Evolutionary conservation across 2,329 filamentous ascomycete genomes (phyloP).

Genomic region (Stachybotrys chartarum): DNA sequence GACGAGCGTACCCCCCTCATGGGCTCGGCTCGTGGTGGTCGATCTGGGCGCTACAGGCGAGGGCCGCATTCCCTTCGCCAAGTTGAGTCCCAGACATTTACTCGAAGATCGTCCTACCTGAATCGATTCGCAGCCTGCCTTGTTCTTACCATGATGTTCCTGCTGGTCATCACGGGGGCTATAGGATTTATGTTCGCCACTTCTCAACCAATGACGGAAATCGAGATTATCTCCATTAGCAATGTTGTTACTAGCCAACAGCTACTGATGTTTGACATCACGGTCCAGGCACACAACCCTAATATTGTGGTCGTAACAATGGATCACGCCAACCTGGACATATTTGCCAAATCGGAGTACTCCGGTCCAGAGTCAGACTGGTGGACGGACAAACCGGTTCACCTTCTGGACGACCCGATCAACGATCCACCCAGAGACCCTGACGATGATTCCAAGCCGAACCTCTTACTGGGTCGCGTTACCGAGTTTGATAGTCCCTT

Average conservation of each 20-base stretch:
- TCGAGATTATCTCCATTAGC: constrained; percentile 72
- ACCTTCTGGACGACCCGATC: constrained; percentile 20
- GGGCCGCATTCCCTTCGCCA: constrained; percentile 53
- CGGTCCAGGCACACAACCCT: constrained; percentile 82
- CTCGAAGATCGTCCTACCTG: constrained; percentile 55
- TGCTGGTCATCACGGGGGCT: constrained; percentile 76
- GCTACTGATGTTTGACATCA: constrained; percentile 88
- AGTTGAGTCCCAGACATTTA: constrained; percentile 66
- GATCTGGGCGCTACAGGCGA: constrained; percentile 49
- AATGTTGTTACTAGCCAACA: constrained; percentile 92
- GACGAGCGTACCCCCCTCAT: constrained; percentile 85
- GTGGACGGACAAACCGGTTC: constrained; percentile 35
- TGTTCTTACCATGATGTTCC: constrained; percentile 72
- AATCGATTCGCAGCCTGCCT: constrained; percentile 79
- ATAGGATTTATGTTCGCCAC: constrained; percentile 87
- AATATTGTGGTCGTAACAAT: constrained; percentile 87
- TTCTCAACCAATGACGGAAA: constrained; percentile 75
- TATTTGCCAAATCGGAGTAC: constrained; percentile 91
- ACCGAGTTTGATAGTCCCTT: constrained; percentile 81
- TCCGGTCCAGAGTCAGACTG: constrained; percentile 63
- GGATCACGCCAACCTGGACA: constrained; percentile 78
- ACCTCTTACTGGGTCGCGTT: constrained; percentile 87
- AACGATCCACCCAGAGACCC: constrained; percentile 27
- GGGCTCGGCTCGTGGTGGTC: constrained; percentile 46
- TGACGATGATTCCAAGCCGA: constrained; percentile 56